Conservation (phyloP, 306 rosid genomes). For the Astragalus membranaceus region DNA sequence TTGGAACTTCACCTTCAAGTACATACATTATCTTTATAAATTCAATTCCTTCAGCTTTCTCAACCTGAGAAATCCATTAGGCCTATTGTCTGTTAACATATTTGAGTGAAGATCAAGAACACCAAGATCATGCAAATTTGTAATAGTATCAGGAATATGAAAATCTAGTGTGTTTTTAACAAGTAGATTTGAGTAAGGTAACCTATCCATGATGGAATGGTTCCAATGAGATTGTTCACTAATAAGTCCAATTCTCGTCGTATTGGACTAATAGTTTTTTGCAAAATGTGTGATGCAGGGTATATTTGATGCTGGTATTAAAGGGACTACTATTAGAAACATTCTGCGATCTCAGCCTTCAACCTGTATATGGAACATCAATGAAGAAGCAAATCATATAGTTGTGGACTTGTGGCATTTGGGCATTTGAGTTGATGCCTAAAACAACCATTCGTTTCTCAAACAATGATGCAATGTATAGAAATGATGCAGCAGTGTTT, state of each 20-base stretch:
- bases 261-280: constrained; percentile 25
- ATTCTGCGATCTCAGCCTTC: no score
- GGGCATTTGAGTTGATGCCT: not conserved
- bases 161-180: constrained; percentile 50
- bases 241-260: constrained; percentile 70
- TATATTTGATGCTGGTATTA: no score
- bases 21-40: constrained; percentile 48
- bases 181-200: constrained; percentile 38
- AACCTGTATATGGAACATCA: no score
- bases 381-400: not conserved
- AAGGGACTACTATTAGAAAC: no score
- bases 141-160: constrained; percentile 42
- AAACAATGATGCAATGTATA: constrained; percentile 1
- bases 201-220: constrained; percentile 59
- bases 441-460: not conserved
- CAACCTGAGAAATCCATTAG: constrained; percentile 44
- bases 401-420: not conserved
- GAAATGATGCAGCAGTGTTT: constrained; percentile 14
- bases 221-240: constrained; percentile 46
- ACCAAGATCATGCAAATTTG: constrained; percentile 33
- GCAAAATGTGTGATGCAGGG: constrained; percentile 33
- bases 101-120: constrained; percentile 69
- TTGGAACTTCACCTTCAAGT: constrained; percentile 65
- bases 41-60: constrained; percentile 42
- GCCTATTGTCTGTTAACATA: constrained; percentile 50